phyloP scores from a whole-genome alignment of 177 flowering plant species.

The Tripterygium wilfordii region DNA sequence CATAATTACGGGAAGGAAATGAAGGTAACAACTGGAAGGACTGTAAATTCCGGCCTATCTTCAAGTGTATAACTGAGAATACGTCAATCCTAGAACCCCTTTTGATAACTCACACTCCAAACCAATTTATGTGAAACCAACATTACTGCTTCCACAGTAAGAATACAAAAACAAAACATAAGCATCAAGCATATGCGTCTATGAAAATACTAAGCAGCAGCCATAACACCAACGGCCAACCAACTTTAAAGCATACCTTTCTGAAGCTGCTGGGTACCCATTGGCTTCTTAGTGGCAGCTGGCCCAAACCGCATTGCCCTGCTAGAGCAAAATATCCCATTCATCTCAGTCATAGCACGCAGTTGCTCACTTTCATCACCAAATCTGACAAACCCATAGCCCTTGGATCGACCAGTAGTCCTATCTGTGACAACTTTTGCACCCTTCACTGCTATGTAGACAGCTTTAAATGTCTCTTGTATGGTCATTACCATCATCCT shows the following conservation, averaged over 20 bases:
- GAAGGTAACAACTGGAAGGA: too few species aligned
- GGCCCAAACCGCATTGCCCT: slow-evolving; percentile 92
- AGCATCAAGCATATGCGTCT: too few species aligned
- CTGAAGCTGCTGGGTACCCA: slow-evolving; percentile 40
- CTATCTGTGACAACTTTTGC: slow-evolving; percentile 93
- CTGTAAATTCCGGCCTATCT: slow-evolving; percentile 38
- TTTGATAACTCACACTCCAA: slow-evolving; percentile 3
- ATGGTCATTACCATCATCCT: slow-evolving; percentile 66
- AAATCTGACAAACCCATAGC: slow-evolving; percentile 95
- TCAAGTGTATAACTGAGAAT: slow-evolving; percentile 41
- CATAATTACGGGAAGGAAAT: slow-evolving; percentile 77
- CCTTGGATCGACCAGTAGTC: slow-evolving; percentile 85
- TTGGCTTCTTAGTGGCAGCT: slow-evolving; percentile 69
- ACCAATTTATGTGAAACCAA: too few species aligned
- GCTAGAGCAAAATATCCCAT: slow-evolving; percentile 66
- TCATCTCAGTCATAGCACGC: slow-evolving; percentile 93
- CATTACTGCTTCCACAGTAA: too few species aligned
- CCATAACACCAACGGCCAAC: background rate
- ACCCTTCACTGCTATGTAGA: slow-evolving; percentile 75
- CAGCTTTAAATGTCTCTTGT: slow-evolving; percentile 75
- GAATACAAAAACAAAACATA: too few species aligned
- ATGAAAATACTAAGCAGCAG: too few species aligned
- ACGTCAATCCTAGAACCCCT: slow-evolving; percentile 14
- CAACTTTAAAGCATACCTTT: slow-evolving; percentile 33
- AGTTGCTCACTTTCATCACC: slow-evolving; percentile 83